Evolutionary conservation across 108 stramenopile species (phyloP), one percentile per base, ranked within the genome.

Genomic region (Cyclotella kingstonii): DNA sequence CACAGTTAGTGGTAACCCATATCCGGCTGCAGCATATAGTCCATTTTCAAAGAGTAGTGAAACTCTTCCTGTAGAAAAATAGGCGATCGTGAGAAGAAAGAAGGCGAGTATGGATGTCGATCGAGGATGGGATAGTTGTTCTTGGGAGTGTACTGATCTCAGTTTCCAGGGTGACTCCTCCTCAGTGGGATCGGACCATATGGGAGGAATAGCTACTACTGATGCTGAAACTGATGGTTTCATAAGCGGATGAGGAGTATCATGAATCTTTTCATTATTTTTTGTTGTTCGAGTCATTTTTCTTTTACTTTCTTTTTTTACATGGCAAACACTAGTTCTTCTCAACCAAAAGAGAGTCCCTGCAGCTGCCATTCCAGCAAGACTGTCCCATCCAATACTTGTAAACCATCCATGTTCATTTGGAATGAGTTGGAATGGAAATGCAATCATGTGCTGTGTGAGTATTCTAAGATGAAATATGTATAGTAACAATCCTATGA

Each of bases 361-460:
- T 44, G 80, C 55, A 7, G 79, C 60, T 22, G 63, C 17, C 76
- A 91, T 85, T 5, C 93, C 93, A 4, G 85, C 84, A 5, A 89
- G 41, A 22, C 81, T 84, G 66, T 96, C 95, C 27, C 80, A 69
- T 23, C 93, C 93, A 30, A 96, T 83, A 31, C 63, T 64, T 56
- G 80, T 79, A 79, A 89, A 95, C 54, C 88, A 79, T 17, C 95
- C 91, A 27, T 82, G 63, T 22, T 89, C 70, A 67, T 94, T 96
- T 14, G 93, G 90, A 33, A 95, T 81, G 21, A 95, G 62, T 73
- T 95, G 92, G 22, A 91, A 59, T 14, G 95, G 95, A 77, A 96
- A 91, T 28, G 77, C 58, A 23, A 96, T 45, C 14, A 65, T 54
- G 27, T 79, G 55, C 64, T 95, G 91, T 10, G 87, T 82, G 42